Evolutionary conservation across 2,329 filamentous ascomycete genomes (phyloP).

Genomic region (Aspergillus arachidicola): DNA sequence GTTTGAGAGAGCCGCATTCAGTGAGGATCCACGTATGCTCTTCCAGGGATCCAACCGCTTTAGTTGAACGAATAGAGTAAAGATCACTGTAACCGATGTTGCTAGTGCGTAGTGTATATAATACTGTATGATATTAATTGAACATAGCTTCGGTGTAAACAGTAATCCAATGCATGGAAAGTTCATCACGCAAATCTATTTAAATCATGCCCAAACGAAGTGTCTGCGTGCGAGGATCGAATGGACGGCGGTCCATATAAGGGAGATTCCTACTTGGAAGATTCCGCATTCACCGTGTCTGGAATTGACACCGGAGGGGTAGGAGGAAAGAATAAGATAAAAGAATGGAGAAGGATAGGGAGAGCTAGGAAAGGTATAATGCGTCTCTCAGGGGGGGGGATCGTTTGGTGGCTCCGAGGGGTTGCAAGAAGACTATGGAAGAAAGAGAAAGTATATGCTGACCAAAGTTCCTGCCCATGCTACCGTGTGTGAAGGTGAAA

Average conservation of each 20-base stretch:
- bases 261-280: too few relatives aligned
- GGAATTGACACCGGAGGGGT: too few relatives aligned
- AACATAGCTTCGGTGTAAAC: background rate
- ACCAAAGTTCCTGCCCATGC: background rate
- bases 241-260: background rate
- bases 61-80: background rate
- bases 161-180: background rate
- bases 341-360: background rate
- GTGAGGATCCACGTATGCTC: too few relatives aligned
- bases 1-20: background rate
- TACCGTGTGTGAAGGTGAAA: background rate
- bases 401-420: background rate
- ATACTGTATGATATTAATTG: background rate
- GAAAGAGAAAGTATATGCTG: background rate
- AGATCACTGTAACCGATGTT: background rate
- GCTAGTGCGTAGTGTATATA: background rate
- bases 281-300: too few relatives aligned
- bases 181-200: background rate
- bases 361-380: background rate
- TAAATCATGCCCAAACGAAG: background rate
- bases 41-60: too few relatives aligned
- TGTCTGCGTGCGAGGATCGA: background rate
- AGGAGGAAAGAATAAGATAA: too few relatives aligned
- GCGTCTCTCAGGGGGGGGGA: background rate
- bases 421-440: background rate